A percentile compares a stretch with the other conserved stretches of the same genome.
These are phyloP conservation scores for Prototheca cutis DNA, from an alignment of 163 green algal genomes.

Conservation along the genomic window DNA sequence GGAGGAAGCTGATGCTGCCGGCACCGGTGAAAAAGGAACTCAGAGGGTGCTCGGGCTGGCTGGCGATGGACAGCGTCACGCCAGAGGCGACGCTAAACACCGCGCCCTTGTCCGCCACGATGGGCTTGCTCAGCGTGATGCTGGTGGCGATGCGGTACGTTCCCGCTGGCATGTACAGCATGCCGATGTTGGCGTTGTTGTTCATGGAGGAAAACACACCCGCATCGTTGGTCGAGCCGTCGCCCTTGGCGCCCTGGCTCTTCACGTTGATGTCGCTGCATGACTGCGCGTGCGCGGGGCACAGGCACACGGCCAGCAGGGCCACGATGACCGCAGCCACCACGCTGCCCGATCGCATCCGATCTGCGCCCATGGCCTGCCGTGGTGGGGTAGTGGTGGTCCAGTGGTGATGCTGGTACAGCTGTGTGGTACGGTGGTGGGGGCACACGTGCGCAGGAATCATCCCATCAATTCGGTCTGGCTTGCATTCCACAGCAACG, in stretches of 20 bases:
- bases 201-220: slow-evolving; percentile 10
- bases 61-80: slow-evolving; percentile 7
- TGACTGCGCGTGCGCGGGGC: too few species aligned
- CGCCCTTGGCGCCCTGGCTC: neutral
- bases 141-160: slow-evolving; percentile 8
- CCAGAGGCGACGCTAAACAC: slow-evolving; percentile 2
- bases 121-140: slow-evolving; percentile 9
- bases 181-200: neutral
- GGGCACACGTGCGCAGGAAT: too few species aligned
- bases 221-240: slow-evolving; percentile 1
- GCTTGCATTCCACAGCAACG: too few species aligned
- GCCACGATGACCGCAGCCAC: too few species aligned
- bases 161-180: slow-evolving; percentile 16
- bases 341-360: too few species aligned
- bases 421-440: too few species aligned
- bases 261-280: slow-evolving; percentile 7
- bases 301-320: too few species aligned
- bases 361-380: too few species aligned
- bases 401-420: too few species aligned
- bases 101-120: slow-evolving; percentile 6
- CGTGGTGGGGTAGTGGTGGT: too few species aligned
- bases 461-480: too few species aligned
- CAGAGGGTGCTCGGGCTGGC: slow-evolving; percentile 21
- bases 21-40: slow-evolving; percentile 11
- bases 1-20: slow-evolving; percentile 7